phyloP scores from a whole-genome alignment of 1,284 basidiomycete species.

The Microbotryomycetes sp. region DNA sequence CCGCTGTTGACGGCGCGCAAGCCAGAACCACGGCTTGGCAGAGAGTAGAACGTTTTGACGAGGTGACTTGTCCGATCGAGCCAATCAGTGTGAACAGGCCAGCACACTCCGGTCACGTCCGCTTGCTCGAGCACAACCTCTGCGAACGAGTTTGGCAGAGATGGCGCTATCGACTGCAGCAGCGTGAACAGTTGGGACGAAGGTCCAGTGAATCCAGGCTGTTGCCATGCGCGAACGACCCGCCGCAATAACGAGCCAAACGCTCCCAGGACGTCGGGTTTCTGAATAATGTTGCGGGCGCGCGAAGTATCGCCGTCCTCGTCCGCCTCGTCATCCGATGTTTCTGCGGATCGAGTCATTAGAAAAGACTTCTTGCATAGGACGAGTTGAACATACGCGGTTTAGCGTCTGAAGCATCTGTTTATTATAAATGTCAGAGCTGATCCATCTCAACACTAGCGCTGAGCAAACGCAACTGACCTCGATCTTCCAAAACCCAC shows the following conservation, averaged over 20 bases:
- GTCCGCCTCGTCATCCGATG: conserved; percentile 16
- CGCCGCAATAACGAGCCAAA: conserved; percentile 23
- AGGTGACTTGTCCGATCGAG: conserved; percentile 45
- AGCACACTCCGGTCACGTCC: conserved; percentile 43
- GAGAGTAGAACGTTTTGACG: conserved; percentile 42
- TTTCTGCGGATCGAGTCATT: conserved; percentile 7
- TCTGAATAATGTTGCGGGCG: conserved; percentile 1
- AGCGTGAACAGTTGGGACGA: conserved; percentile 39
- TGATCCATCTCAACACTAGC: background rate
- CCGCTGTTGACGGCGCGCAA: conserved; percentile 10
- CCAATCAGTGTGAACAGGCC: conserved; percentile 46
- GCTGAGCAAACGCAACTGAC: conserved; percentile 1
- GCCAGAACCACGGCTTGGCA: conserved; percentile 11
- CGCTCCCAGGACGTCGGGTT: conserved; percentile 24
- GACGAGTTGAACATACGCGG: too few species aligned
- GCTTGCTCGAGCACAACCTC: conserved; percentile 45
- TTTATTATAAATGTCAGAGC: background rate
- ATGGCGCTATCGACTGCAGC: conserved; percentile 40
- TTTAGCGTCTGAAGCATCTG: background rate
- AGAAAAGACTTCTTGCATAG: too few species aligned
- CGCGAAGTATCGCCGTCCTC: background rate
- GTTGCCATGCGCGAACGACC: conserved; percentile 21
- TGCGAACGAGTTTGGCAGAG: conserved; percentile 43
- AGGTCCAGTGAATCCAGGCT: conserved; percentile 20
- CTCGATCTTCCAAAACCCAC: conserved; percentile 28